Conservation (phyloP, 192 early-diverging fungal genomes). For the Coemansia sp. region DNA sequence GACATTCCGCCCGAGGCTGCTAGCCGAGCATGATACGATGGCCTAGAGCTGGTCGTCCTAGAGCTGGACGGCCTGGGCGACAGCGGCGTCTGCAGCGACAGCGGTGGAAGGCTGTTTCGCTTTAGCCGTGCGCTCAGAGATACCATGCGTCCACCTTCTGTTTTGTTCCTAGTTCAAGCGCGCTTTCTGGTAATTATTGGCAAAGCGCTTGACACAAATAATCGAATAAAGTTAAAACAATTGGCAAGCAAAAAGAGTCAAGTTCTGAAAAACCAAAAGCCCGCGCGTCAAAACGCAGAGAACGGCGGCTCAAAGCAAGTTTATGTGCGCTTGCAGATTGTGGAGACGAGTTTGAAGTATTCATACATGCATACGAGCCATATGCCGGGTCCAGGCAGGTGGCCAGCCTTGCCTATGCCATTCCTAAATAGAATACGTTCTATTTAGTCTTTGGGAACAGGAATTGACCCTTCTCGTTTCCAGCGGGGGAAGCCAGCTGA, state of each 20-base stretch:
- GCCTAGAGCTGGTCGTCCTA: not conserved
- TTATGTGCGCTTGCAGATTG: too few species aligned
- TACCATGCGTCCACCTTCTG: slow-evolving; percentile 17
- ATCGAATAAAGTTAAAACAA: not conserved
- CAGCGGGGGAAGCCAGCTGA: too few species aligned
- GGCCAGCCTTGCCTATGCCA: too few species aligned
- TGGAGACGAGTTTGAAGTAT: too few species aligned
- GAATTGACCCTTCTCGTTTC: too few species aligned
- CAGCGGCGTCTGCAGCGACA: slow-evolving; percentile 7
- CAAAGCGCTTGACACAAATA: not conserved
- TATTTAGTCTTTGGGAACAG: too few species aligned
- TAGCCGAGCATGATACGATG: slow-evolving; percentile 3
- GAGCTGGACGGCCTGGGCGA: not conserved
- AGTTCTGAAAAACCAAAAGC: not conserved
- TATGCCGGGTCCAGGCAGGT: too few species aligned
- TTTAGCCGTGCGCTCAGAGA: slow-evolving; percentile 27
- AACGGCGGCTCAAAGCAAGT: too few species aligned
- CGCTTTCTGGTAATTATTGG: not conserved
- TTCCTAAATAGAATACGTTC: too few species aligned
- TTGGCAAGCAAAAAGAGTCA: not conserved
- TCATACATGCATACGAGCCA: too few species aligned
- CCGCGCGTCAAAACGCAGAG: too few species aligned
- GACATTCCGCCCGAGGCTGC: slow-evolving; percentile 4
- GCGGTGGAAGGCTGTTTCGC: slow-evolving; percentile 22
- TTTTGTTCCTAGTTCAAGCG: not conserved